phyloP scores from a whole-genome alignment of 345 rosid species.

The Mercurialis annua region DNA sequence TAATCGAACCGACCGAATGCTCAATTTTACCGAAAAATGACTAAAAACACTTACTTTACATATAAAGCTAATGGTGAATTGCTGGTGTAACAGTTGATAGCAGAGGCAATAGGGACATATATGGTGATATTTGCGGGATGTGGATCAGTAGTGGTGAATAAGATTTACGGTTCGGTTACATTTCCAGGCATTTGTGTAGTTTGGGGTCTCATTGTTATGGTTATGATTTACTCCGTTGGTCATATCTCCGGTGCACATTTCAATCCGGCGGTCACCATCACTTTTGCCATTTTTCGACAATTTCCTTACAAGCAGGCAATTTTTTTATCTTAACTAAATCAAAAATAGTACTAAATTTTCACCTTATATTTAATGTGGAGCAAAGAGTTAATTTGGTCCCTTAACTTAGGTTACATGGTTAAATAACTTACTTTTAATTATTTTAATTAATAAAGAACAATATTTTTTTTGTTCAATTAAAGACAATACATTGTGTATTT shows the following conservation, averaged over 20 bases:
- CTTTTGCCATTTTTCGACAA: slow-evolving; percentile 19
- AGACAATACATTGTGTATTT: no score
- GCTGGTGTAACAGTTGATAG: slow-evolving; percentile 10
- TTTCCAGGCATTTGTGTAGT: slow-evolving; percentile 26
- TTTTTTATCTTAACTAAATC: background rate
- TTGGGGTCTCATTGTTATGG: slow-evolving; percentile 29
- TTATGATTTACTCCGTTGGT: slow-evolving; percentile 24
- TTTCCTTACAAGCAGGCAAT: slow-evolving; percentile 19
- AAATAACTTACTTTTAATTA: no score
- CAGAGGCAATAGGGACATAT: slow-evolving; percentile 28
- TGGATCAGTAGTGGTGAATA: slow-evolving; percentile 21
- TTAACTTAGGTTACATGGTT: no score
- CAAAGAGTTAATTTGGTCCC: no score
- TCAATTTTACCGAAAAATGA: no score
- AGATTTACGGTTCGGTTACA: slow-evolving; percentile 18
- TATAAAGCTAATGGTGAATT: background rate
- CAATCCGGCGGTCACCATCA: slow-evolving; percentile 27
- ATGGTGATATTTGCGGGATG: slow-evolving; percentile 23
- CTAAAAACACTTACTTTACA: no score
- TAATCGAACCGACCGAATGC: no score
- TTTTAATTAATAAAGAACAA: no score
- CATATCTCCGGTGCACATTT: slow-evolving; percentile 38
- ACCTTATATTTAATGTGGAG: no score
- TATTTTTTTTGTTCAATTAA: no score
- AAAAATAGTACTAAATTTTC: no score